These are phyloP conservation scores for Didymella exigua DNA, from an alignment of 2,329 filamentous ascomycete genomes.

Conservation along the genomic window DNA sequence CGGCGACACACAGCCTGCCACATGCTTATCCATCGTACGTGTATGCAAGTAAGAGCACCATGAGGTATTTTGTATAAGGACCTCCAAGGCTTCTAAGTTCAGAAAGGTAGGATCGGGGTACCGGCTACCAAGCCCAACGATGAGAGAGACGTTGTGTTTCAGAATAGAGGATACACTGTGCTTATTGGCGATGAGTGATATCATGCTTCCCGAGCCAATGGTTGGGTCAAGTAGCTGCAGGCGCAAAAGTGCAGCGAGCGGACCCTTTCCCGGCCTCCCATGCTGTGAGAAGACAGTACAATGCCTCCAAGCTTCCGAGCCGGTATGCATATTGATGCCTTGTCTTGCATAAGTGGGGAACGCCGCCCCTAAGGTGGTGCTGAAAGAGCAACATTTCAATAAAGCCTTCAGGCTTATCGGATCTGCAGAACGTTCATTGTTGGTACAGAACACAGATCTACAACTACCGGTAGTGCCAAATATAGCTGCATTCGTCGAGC, in stretches of 20 bases:
- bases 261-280: neutral
- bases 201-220: slow-evolving; percentile 7
- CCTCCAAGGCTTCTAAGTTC: neutral
- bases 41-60: neutral
- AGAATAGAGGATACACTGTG: neutral
- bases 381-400: neutral
- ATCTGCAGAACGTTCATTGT: neutral
- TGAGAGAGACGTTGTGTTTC: slow-evolving; percentile 11
- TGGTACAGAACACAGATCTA: neutral
- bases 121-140: slow-evolving; percentile 2
- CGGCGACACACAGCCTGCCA: neutral
- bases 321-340: neutral
- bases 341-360: neutral
- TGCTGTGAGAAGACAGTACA: neutral
- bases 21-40: slow-evolving; percentile 1
- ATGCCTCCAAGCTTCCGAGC: neutral
- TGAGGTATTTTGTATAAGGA: neutral
- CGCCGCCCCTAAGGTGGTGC: neutral
- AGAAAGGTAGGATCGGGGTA: neutral
- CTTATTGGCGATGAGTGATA: slow-evolving; percentile 7
- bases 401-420: neutral
- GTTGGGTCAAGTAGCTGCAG: slow-evolving; percentile 6
- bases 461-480: slow-evolving; percentile 19
- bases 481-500: slow-evolving; percentile 10
- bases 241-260: neutral